Percentiles rank a stretch among this genome's conserved stretches.
These are phyloP conservation scores for Hypoxylon sp. DNA, from an alignment of 2,329 filamentous ascomycete species.

Conservation along the genomic window DNA sequence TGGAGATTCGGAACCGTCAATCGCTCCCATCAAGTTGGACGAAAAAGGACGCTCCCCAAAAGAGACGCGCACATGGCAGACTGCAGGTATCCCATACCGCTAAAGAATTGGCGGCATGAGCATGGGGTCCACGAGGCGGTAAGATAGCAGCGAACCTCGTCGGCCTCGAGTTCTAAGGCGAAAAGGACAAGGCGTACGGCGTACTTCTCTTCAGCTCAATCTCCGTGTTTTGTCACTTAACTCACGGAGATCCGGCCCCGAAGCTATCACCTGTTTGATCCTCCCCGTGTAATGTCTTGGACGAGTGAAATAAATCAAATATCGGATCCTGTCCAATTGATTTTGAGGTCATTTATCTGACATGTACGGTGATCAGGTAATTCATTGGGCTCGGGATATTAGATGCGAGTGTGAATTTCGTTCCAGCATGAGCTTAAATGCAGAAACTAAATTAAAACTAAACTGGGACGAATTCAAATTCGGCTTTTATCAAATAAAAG, in stretches of 20 bases:
- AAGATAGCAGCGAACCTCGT: conserved; percentile 9
- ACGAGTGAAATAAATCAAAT: conserved; percentile 7
- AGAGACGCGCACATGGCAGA: conserved; percentile 26
- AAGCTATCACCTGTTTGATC: conserved; percentile 4
- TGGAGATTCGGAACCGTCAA: conserved; percentile 30
- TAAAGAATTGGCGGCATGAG: conserved; percentile 6
- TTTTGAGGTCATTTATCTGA: neutral
- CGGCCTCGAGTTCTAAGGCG: conserved; percentile 1
- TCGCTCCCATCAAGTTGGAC: conserved; percentile 1
- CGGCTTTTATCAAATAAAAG: no score
- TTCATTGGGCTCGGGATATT: conserved; percentile 25
- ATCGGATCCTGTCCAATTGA: neutral
- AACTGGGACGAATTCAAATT: neutral
- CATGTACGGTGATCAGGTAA: conserved; percentile 11
- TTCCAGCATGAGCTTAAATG: conserved; percentile 3
- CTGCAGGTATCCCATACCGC: conserved; percentile 5
- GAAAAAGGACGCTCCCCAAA: neutral
- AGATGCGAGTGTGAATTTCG: conserved; percentile 5
- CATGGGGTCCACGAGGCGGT: conserved; percentile 18
- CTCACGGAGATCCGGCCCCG: neutral
- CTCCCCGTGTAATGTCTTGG: neutral
- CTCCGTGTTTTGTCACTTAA: neutral
- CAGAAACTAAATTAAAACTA: conserved; percentile 6
- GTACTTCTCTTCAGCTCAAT: conserved; percentile 8
- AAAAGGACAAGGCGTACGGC: neutral